These are phyloP conservation scores for Mimosa bimucronata DNA, from an alignment of 306 rosid species.

Conservation along the genomic window DNA sequence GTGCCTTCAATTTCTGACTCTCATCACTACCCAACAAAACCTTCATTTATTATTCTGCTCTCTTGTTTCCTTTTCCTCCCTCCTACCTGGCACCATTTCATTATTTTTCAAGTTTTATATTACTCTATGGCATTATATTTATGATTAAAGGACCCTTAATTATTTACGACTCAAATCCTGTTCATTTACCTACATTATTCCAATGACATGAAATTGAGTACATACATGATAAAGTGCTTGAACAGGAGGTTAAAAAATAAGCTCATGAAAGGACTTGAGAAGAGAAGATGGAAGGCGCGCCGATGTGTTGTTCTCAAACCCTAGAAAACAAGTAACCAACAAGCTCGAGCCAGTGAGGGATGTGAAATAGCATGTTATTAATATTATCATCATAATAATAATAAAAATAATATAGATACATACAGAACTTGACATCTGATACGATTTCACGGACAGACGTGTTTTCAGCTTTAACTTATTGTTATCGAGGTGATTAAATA, in stretches of 20 bases:
- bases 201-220: constrained; percentile 37
- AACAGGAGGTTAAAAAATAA: constrained; percentile 22
- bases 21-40: constrained; percentile 42
- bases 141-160: not conserved
- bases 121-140: no score
- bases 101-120: not conserved
- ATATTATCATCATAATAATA: not conserved
- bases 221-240: not conserved
- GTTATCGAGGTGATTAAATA: not conserved
- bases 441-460: constrained; percentile 37
- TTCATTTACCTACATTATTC: constrained; percentile 36
- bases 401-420: constrained; percentile 31
- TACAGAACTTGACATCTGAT: constrained; percentile 45
- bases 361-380: not conserved
- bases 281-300: not conserved
- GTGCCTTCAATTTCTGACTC: constrained; percentile 36
- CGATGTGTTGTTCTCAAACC: constrained; percentile 33
- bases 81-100: constrained; percentile 25
- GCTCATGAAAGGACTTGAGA: constrained; percentile 36
- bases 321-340: constrained; percentile 38
- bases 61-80: constrained; percentile 22
- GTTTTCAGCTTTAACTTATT: not conserved
- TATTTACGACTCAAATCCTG: not conserved
- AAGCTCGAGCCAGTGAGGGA: constrained; percentile 9
- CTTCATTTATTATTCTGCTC: constrained; percentile 35